A percentile compares a stretch with the other conserved stretches of the same genome.
phyloP scores from a whole-genome alignment of 2,329 filamentous ascomycete species.

The Aplosporella prunicola region DNA sequence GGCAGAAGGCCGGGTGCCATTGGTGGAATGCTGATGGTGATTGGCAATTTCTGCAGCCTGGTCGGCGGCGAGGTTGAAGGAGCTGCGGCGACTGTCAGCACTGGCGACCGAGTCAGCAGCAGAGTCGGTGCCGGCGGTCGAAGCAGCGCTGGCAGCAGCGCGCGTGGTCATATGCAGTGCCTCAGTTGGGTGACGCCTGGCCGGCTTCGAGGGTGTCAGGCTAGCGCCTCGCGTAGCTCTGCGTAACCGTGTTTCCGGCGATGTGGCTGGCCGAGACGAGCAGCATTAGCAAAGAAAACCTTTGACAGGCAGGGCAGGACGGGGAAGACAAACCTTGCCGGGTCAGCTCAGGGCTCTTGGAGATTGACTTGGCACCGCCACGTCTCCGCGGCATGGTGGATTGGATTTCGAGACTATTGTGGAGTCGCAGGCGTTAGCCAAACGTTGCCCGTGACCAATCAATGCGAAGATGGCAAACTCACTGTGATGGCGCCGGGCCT shows the following conservation, averaged over 20 bases:
- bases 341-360: conserved; percentile 8
- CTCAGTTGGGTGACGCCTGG: conserved; percentile 35
- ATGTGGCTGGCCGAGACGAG: conserved; percentile 19
- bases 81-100: conserved; percentile 32
- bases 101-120: conserved; percentile 24
- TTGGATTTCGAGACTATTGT: conserved; percentile 1
- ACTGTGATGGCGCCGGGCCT: too few relatives aligned
- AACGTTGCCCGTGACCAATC: conserved; percentile 2
- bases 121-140: conserved; percentile 25
- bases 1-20: neutral
- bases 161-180: conserved; percentile 43
- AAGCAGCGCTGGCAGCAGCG: conserved; percentile 31
- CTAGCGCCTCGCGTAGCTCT: conserved; percentile 26
- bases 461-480: too few relatives aligned
- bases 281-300: conserved; percentile 6
- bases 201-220: conserved; percentile 24
- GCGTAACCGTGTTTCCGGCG: conserved; percentile 23
- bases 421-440: neutral
- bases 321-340: conserved; percentile 3
- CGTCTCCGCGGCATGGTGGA: conserved; percentile 10
- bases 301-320: neutral
- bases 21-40: conserved; percentile 1
- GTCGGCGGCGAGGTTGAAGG: conserved; percentile 17
- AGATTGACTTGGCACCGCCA: conserved; percentile 7
- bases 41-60: conserved; percentile 3